A percentile compares a stretch with the other conserved stretches of the same genome.
Evolutionary conservation across 2,329 filamentous ascomycete genomes (phyloP).

Genomic region (Pochonia chlamydosporia): DNA sequence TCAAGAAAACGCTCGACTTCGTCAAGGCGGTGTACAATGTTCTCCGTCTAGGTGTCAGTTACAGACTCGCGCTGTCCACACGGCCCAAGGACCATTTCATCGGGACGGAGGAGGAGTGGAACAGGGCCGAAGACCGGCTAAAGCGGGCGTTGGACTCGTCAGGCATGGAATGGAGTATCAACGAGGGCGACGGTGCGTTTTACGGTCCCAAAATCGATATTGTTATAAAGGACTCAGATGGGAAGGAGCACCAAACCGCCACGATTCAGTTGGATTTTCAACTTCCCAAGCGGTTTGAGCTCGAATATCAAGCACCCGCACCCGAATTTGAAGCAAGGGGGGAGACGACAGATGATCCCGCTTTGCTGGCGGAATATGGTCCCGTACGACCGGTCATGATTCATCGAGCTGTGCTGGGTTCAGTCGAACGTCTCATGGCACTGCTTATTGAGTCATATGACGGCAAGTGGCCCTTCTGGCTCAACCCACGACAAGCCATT

Average conservation of each 20-base stretch:
- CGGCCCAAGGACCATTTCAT: constrained; percentile 72
- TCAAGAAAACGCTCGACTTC: constrained; percentile 67
- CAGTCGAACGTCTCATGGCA: constrained; percentile 78
- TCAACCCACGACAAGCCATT: constrained; percentile 72
- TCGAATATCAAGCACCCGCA: constrained; percentile 67
- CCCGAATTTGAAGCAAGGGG: constrained; percentile 54
- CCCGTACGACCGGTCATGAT: constrained; percentile 69
- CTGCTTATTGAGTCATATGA: constrained; percentile 78
- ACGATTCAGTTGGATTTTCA: constrained; percentile 90
- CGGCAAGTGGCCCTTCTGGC: constrained; percentile 81
- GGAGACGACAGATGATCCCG: constrained; percentile 42
- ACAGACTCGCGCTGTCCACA: constrained; percentile 73
- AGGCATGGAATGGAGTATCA: constrained; percentile 65
- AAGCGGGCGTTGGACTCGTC: constrained; percentile 53
- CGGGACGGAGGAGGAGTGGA: constrained; percentile 62
- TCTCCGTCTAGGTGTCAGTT: constrained; percentile 61
- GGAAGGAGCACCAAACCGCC: constrained; percentile 83
- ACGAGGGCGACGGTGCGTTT: constrained; percentile 80
- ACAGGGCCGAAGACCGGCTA: constrained; percentile 35
- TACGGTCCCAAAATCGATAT: constrained; percentile 93
- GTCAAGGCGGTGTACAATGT: constrained; percentile 66
- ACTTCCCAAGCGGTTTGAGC: constrained; percentile 72
- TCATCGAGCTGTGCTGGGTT: constrained; percentile 79
- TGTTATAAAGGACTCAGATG: constrained; percentile 70
- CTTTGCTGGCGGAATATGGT: constrained; percentile 45